A percentile compares a stretch with the other conserved stretches of the same genome.
Evolutionary conservation across 2,329 filamentous ascomycete species (phyloP).

Genomic region (Aspergillus vadensis): DNA sequence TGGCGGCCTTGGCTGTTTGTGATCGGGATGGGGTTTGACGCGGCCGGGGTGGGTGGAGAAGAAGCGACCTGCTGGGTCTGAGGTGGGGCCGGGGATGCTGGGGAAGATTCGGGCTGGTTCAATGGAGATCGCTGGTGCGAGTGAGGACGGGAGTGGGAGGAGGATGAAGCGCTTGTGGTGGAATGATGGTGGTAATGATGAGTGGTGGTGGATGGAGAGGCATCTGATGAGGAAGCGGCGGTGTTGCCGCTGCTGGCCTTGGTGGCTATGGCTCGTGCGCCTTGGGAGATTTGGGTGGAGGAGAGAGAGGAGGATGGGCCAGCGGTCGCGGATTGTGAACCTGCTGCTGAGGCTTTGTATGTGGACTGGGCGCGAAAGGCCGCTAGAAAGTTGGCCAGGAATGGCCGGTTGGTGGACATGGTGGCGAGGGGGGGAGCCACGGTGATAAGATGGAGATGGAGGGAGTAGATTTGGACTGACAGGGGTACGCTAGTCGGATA

Average conservation of each 20-base stretch:
- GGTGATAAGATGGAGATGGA: neutral
- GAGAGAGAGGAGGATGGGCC: conserved; percentile 37
- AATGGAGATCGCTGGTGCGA: conserved; percentile 30
- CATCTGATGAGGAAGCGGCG: conserved; percentile 24
- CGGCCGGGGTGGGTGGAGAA: conserved; percentile 29
- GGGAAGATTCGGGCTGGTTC: conserved; percentile 38
- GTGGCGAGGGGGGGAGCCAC: conserved; percentile 20
- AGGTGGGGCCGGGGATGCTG: conserved; percentile 42
- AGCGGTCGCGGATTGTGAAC: conserved; percentile 37
- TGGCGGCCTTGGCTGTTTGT: conserved; percentile 41
- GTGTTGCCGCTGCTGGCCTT: conserved; percentile 37
- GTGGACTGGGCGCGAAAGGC: conserved; percentile 67
- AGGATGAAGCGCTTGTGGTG: conserved; percentile 11
- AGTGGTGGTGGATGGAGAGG: conserved; percentile 22
- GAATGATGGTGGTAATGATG: conserved; percentile 22
- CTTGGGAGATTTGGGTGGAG: conserved; percentile 44
- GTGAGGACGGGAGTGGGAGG: conserved; percentile 20
- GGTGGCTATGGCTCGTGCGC: conserved; percentile 51
- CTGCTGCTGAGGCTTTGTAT: conserved; percentile 55
- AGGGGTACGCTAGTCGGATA: neutral
- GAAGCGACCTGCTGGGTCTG: conserved; percentile 31
- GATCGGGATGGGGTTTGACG: conserved; percentile 43
- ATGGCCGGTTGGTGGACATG: conserved; percentile 67
- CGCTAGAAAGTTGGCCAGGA: conserved; percentile 68
- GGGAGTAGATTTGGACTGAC: neutral